Evolutionary conservation across 2,329 filamentous ascomycete genomes (phyloP).

Genomic region (Pseudogymnoascus sp.): DNA sequence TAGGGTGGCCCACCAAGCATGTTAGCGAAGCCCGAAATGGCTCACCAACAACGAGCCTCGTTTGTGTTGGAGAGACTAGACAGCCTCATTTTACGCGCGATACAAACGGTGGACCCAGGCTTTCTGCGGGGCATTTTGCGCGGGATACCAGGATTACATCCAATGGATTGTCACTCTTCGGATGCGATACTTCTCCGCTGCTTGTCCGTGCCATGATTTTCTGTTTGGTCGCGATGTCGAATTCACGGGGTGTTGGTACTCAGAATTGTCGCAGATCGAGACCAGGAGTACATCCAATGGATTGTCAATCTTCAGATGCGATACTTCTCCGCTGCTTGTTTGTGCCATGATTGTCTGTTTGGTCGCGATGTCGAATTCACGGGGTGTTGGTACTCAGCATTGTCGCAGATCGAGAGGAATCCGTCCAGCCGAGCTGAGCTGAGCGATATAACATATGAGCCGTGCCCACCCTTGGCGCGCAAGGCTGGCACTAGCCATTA

Average conservation of each 20-base stretch:
- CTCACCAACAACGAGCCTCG: not conserved
- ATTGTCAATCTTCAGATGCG: not conserved
- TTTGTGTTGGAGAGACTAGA: constrained; percentile 2
- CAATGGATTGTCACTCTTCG: not conserved
- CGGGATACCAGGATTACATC: not conserved
- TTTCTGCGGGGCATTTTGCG: not conserved
- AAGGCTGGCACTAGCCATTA: not conserved
- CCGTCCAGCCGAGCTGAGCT: not conserved
- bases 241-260: not conserved
- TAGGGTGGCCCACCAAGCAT: not conserved
- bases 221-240: not conserved
- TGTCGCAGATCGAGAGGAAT: not conserved
- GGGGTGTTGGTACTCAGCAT: not conserved
- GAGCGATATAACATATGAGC: constrained; percentile 5
- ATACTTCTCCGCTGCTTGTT: not conserved
- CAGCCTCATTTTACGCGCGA: constrained; percentile 1
- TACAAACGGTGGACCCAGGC: constrained; percentile 6
- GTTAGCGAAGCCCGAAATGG: constrained; percentile 5
- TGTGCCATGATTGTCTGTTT: not conserved
- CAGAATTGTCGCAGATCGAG: not conserved
- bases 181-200: not conserved
- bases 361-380: not conserved
- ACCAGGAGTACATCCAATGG: not conserved
- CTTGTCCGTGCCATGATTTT: not conserved
- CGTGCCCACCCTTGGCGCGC: constrained; percentile 1